Evolutionary conservation across 306 rosid genomes (phyloP).

Genomic region (Corylus heterophylla): DNA sequence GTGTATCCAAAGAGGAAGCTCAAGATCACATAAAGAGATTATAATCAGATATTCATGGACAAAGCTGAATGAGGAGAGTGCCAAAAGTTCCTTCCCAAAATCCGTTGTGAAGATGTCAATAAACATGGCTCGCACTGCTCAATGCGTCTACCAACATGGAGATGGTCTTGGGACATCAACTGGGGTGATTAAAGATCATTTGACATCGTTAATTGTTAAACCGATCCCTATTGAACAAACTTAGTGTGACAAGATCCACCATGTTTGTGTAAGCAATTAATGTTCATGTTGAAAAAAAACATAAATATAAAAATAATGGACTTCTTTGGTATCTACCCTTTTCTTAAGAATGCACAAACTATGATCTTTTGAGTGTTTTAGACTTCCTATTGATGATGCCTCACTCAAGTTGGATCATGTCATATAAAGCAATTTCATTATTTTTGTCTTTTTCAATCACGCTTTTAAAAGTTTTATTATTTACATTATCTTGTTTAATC

Average conservation of each 20-base stretch:
- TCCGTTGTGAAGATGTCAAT: slow-evolving; percentile 5
- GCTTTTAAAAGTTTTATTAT: too few relatives aligned
- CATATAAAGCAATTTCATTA: too few relatives aligned
- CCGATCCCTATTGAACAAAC: slow-evolving; percentile 17
- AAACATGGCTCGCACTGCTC: slow-evolving; percentile 39
- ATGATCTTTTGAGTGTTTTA: too few relatives aligned
- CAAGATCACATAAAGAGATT: slow-evolving; percentile 1
- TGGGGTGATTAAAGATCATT: slow-evolving; percentile 23
- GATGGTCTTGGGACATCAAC: slow-evolving; percentile 35
- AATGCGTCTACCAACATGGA: slow-evolving; percentile 25
- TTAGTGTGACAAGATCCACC: not conserved
- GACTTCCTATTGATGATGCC: too few relatives aligned
- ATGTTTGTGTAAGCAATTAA: too few relatives aligned
- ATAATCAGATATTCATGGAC: slow-evolving; percentile 23
- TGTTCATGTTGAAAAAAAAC: too few relatives aligned
- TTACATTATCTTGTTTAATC: too few relatives aligned
- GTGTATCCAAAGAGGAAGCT: slow-evolving; percentile 29
- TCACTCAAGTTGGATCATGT: too few relatives aligned
- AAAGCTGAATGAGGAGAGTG: slow-evolving; percentile 23
- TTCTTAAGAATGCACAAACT: not conserved
- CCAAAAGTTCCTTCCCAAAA: slow-evolving; percentile 14
- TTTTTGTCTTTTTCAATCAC: too few relatives aligned
- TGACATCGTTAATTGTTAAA: slow-evolving; percentile 20
- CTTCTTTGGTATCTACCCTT: not conserved
- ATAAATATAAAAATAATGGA: not conserved